A percentile compares a stretch with the other conserved stretches of the same genome.
phyloP scores from a whole-genome alignment of 2,329 filamentous ascomycete genomes.

The Sporothrix luriei region DNA sequence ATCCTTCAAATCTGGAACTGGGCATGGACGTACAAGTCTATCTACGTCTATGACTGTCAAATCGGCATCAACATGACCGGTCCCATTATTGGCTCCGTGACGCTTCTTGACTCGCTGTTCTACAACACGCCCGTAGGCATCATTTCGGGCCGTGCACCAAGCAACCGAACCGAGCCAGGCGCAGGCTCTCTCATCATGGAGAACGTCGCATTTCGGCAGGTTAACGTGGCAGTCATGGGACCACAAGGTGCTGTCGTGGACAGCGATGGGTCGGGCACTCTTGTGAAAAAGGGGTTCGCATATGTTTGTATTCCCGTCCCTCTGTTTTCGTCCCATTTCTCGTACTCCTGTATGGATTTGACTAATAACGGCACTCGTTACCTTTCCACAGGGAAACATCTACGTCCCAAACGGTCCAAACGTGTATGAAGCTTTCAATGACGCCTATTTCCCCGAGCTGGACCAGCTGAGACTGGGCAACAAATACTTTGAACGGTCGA shows the following conservation, averaged over 20 bases:
- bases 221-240: conserved; percentile 50
- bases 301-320: conserved; percentile 35
- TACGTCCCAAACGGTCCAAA: conserved; percentile 56
- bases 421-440: conserved; percentile 51
- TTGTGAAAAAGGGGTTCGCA: conserved; percentile 58
- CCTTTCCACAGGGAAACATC: conserved; percentile 58
- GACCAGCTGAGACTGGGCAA: conserved; percentile 55
- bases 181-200: conserved; percentile 53
- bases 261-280: conserved; percentile 51
- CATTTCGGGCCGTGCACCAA: conserved; percentile 57
- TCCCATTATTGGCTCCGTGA: conserved; percentile 72
- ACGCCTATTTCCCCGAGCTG: conserved; percentile 51
- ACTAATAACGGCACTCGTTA: background rate
- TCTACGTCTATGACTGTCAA: conserved; percentile 64
- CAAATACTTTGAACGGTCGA: conserved; percentile 71
- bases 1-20: conserved; percentile 76
- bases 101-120: conserved; percentile 74
- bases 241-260: conserved; percentile 52
- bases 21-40: conserved; percentile 72
- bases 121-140: conserved; percentile 72
- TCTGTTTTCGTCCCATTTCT: background rate
- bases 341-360: background rate
- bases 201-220: conserved; percentile 51
- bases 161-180: conserved; percentile 42
- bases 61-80: conserved; percentile 70